These are phyloP conservation scores for Termitomyces sp. DNA, from an alignment of 768 basidiomycete species.

Conservation along the genomic window DNA sequence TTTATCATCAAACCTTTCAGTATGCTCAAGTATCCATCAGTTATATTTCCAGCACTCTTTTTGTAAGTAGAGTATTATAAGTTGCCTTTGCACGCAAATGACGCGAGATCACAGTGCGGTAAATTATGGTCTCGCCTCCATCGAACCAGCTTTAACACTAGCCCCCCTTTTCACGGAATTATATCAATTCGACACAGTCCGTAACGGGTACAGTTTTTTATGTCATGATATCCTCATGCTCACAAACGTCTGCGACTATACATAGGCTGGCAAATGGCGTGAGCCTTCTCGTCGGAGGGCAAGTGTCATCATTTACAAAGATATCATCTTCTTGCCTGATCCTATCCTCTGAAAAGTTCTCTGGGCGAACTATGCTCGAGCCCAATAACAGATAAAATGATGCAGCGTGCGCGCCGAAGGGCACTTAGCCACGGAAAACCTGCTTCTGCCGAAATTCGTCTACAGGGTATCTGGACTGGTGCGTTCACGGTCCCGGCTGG, in stretches of 20 bases:
- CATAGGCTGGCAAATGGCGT: slow-evolving; percentile 34
- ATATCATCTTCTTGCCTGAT: not conserved
- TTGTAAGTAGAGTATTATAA: slow-evolving; percentile 23
- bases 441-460: slow-evolving; percentile 29
- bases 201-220: slow-evolving; percentile 26
- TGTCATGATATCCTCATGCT: not conserved
- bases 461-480: slow-evolving; percentile 38
- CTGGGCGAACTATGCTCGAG: slow-evolving; percentile 35
- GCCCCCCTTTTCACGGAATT: slow-evolving; percentile 34
- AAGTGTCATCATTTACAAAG: slow-evolving; percentile 9
- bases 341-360: slow-evolving; percentile 17
- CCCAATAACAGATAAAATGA: slow-evolving; percentile 33
- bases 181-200: slow-evolving; percentile 37
- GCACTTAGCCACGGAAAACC: slow-evolving; percentile 23
- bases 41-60: slow-evolving; percentile 33
- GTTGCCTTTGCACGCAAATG: not conserved
- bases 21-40: slow-evolving; percentile 40
- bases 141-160: slow-evolving; percentile 36
- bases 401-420: slow-evolving; percentile 29
- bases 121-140: slow-evolving; percentile 36
- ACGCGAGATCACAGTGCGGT: slow-evolving; percentile 24
- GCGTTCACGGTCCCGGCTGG: slow-evolving; percentile 33
- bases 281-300: slow-evolving; percentile 34
- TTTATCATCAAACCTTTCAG: slow-evolving; percentile 32
- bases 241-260: too few species aligned